Base-by-base conservation (phyloP, 106 monocot species). In the Phalaenopsis aphrodite region DNA sequence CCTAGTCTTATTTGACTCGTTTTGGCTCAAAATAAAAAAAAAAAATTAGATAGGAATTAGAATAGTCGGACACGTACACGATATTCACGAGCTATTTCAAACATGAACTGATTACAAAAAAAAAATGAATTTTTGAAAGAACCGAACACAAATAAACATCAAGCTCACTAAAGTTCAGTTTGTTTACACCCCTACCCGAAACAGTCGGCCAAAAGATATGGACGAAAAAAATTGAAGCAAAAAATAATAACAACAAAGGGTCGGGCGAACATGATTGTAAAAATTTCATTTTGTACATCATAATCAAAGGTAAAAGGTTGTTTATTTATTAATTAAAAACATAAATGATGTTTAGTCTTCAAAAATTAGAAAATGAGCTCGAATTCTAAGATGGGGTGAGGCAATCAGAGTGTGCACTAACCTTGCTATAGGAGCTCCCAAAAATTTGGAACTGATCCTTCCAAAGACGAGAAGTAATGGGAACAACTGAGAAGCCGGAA, bases 401-500 rank as follows among this genome's bases (percentile, higher is more conserved):
- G 18, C 5, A 41, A 8, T 8, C 42, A 19, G 65, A 69, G 69
- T 61, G 41, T 9, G 45, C 57, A 80, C 85, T 41, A 73, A 99
- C 99, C 95, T 99, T 99, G 64, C 61, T 61, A 47, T 79, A 86
- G 17, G 84, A 73, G 39, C 68, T 85, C 19, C 95, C 81, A 77
- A 39, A 88, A 24, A 99, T 89, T 74, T 87, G 85, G 86, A 93
- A 99, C 2, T 90, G 89, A 79, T 93, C 88, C 79, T 99, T 99
- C 99, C 99, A 99, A 75, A 84, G 30, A 15, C 84, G 88, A 85
- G 95, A 93, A 76, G 91, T 38, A 42, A 99, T 84, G 30, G 99
- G 99, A 36, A 91, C 84, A 85, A 99, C 99, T 67, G 91, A 89
- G 81, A 93, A 99, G 55, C 99, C 99, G 61, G 99, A 93, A 79